Base-by-base conservation (phyloP, 352 stramenopile species). In the Pythium diclinum region DNA sequence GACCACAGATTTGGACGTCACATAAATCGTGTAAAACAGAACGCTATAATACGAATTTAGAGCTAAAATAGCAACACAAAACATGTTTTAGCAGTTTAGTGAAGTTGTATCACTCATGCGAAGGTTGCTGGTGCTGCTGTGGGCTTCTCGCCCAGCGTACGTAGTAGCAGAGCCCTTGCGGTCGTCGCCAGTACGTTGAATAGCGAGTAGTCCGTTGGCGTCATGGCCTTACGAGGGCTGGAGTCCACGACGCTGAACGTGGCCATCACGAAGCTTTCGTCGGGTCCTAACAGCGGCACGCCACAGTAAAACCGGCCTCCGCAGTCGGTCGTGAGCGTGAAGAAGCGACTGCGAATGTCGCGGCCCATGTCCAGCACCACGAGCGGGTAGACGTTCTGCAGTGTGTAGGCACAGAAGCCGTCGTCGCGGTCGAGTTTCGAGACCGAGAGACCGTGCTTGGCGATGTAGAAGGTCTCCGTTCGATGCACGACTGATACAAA, bases 251-350 rank as follows among this genome's bases (percentile, higher is more conserved):
- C 33, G 6, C 42, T 40, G n/a, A 68, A 68, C n/a, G 61, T 58
- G 4, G 61, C 61, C 53, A 68, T 61, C 14, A 68, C 48, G 30
- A 62, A 68, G n/a, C 40, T 62, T 13, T 62, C 53, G 61, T 68
- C 61, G 0, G 61, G 53, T 10, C 61, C 56, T 4, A 61, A 33
- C 42, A 68, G 32, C 23, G 61, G 61, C 19, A 58, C 33, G 19
- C 61, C 61, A 32, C 61, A 68, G 61, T 68, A 68, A 28, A 68
- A 68, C 5, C 61, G 30, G 2, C 28, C 61, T 6, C 59, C 17
- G n/a, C 61, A 48, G 38, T 59, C 21, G 19, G 32, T 57, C 17
- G 53, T 57, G 19, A 68, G 40, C 33, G 53, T 58, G 34, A 68
- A 68, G 32, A 47, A 30, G 10, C 61, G 53, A 25, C 61, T 62